Conservation (phyloP, 805 yeast species). For the Suhomyces emberorum region DNA sequence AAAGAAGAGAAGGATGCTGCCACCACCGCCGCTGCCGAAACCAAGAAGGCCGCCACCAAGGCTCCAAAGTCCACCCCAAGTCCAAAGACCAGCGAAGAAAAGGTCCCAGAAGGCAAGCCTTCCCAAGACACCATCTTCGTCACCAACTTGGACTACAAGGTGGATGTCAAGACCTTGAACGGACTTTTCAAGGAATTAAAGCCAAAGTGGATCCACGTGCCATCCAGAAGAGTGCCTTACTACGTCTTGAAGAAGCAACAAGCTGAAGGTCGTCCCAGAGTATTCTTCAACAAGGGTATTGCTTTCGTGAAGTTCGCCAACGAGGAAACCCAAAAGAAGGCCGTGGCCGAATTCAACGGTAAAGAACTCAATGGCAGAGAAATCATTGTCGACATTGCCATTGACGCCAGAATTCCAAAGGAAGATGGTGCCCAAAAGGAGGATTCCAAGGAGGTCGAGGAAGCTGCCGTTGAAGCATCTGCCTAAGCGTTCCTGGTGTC, state of each 20-base stretch:
- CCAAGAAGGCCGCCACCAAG: slow-evolving; percentile 9
- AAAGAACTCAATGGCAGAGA: slow-evolving; percentile 61
- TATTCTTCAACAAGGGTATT: slow-evolving; percentile 56
- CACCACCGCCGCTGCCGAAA: slow-evolving; percentile 7
- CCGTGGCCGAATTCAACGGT: slow-evolving; percentile 71
- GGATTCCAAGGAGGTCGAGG: slow-evolving; percentile 1
- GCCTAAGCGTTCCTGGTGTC: slow-evolving; percentile 4
- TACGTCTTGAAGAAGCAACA: slow-evolving; percentile 42
- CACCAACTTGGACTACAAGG: slow-evolving; percentile 54
- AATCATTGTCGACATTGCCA: slow-evolving; percentile 68
- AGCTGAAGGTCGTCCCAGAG: slow-evolving; percentile 39
- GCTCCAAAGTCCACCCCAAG: slow-evolving; percentile 4
- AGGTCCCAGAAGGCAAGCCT: slow-evolving; percentile 47
- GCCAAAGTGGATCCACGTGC: slow-evolving; percentile 60
- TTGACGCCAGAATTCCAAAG: slow-evolving; percentile 46
- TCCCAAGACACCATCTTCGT: slow-evolving; percentile 61
- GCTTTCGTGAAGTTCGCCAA: slow-evolving; percentile 60
- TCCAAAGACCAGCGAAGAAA: slow-evolving; percentile 5
- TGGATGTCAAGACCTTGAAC: slow-evolving; percentile 44
- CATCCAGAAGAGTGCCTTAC: slow-evolving; percentile 47
- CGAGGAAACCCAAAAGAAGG: slow-evolving; percentile 63
- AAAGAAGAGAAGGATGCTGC: slow-evolving; percentile 15
- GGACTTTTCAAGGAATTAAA: slow-evolving; percentile 46
- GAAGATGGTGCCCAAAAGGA: slow-evolving; percentile 1
- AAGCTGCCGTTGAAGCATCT: background rate